These are phyloP conservation scores for Limonium bicolor DNA, from an alignment of 148 eudicot species.

Conservation along the genomic window DNA sequence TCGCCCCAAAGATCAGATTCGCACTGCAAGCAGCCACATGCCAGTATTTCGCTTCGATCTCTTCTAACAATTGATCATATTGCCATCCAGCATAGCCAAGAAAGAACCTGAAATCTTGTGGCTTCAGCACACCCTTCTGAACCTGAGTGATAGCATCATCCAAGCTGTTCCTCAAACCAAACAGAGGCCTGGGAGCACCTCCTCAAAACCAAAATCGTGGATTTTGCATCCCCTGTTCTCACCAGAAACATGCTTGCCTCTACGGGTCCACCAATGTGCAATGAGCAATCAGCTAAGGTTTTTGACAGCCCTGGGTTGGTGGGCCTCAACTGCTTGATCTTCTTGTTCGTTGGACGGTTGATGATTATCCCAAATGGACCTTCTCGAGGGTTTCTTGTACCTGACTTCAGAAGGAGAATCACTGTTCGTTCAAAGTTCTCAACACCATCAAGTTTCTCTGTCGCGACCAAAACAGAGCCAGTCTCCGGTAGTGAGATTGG, in stretches of 20 bases:
- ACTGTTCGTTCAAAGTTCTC: conserved; percentile 79
- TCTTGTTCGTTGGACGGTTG: conserved; percentile 67
- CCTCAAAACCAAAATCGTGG: conserved; percentile 48
- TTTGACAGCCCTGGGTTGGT: conserved; percentile 42
- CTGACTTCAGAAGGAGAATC: conserved; percentile 73
- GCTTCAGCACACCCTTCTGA: conserved; percentile 58
- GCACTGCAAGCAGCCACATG: conserved; percentile 85
- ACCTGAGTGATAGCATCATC: conserved; percentile 66
- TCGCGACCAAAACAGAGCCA: conserved; percentile 88
- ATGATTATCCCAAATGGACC: conserved; percentile 87
- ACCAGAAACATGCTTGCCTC: conserved; percentile 74
- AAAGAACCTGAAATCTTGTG: conserved; percentile 86
- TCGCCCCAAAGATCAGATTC: conserved; percentile 32
- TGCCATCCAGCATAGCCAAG: conserved; percentile 97
- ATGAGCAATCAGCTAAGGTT: conserved; percentile 71
- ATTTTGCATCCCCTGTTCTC: conserved; percentile 28
- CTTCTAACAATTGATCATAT: conserved; percentile 68
- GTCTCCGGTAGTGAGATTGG: conserved; percentile 77
- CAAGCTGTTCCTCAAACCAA: conserved; percentile 74
- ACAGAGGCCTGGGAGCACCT: conserved; percentile 65
- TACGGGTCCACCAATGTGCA: conserved; percentile 91
- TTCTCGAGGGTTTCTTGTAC: conserved; percentile 70
- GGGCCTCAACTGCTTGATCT: conserved; percentile 80
- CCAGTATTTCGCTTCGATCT: conserved; percentile 74
- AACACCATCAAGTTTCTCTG: conserved; percentile 87